Evolutionary conservation across 257 asterid genomes (phyloP), one percentile per base, ranked within the genome.

Genomic region (Orobanche coerulescens): DNA sequence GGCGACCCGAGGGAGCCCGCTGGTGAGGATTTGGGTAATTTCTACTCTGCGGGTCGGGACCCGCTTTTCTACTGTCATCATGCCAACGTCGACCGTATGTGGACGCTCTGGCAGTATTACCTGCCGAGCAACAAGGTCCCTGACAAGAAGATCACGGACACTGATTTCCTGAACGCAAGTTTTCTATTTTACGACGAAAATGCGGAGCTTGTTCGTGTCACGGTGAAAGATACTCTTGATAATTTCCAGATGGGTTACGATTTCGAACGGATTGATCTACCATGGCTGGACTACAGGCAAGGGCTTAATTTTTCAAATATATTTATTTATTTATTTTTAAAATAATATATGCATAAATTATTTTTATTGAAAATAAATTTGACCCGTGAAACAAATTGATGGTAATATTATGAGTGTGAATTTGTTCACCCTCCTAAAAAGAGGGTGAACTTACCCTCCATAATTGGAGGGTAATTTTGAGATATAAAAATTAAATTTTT

Each of bases 161-260:
- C 82, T 5, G 87, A 81, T 59, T 83, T 79, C 82, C 52, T 78
- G 1, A 77, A 83, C 60, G 60, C 84, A 2, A 15, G 80, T 0
- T 83, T 83, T 71, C 3, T 83, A 0, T 83, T 83, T 73, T 80
- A 80, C 49, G 87, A 83, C 31, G 90, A 83, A 53, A 73, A 80
- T 23, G 71, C 71, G 0, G 61, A 71, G 46, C 72, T 76, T 2
- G 90, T 82, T 0, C 72, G 81, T 5, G 90, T 82, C 1, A 47
- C 33, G 1, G 82, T 79, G 1, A 49, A 53, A 3, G 90, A 79
- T 24, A 62, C 57, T 1, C 19, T 82, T 16, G 79, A 80, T 14
- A 71, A 60, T 4, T 36, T 48, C 0, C 61, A 44, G 13, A 62
- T 82, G 75, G 90, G 90, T 0, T 82, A 73, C 23, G 72, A 62